phyloP scores from a whole-genome alignment of 2,329 filamentous ascomycete genomes.

The Penicillium capsulatum region DNA sequence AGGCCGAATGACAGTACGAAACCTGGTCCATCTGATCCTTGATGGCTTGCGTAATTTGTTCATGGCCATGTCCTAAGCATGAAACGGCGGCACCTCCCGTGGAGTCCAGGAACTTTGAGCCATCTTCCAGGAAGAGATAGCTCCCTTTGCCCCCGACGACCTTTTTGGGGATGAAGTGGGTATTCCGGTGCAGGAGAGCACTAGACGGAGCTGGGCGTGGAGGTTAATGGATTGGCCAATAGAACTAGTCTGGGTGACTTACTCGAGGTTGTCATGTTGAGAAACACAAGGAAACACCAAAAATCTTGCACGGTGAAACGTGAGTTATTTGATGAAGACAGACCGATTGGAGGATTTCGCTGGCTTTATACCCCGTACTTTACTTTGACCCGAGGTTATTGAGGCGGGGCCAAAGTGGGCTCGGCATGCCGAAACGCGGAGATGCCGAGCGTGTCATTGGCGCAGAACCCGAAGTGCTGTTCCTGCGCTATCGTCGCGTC shows the following conservation, averaged over 20 bases:
- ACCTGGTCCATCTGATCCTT: conserved; percentile 56
- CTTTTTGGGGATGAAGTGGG: conserved; percentile 45
- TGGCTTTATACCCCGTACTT: no score
- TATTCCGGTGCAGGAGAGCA: conserved; percentile 51
- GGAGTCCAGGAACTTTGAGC: conserved; percentile 63
- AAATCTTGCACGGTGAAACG: no score
- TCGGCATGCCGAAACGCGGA: conserved; percentile 29
- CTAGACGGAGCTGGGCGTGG: conserved; percentile 12
- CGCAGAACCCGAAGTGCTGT: conserved; percentile 7
- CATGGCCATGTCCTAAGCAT: conserved; percentile 64
- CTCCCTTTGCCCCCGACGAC: conserved; percentile 50
- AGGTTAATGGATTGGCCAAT: conserved; percentile 1
- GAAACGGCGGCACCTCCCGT: conserved; percentile 70
- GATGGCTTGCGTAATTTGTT: conserved; percentile 58
- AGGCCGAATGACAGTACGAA: conserved; percentile 56
- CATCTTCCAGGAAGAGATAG: conserved; percentile 52
- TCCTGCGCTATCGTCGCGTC: conserved; percentile 1
- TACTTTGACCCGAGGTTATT: conserved; percentile 22
- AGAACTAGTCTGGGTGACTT: not conserved
- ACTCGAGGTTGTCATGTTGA: conserved; percentile 3
- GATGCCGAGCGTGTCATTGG: conserved; percentile 31
- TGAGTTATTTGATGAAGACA: no score
- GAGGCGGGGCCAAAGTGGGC: conserved; percentile 16
- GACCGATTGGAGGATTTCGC: no score
- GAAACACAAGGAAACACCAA: no score